Conservation (phyloP, 2,329 filamentous ascomycete genomes). For the Penicillium paneum region DNA sequence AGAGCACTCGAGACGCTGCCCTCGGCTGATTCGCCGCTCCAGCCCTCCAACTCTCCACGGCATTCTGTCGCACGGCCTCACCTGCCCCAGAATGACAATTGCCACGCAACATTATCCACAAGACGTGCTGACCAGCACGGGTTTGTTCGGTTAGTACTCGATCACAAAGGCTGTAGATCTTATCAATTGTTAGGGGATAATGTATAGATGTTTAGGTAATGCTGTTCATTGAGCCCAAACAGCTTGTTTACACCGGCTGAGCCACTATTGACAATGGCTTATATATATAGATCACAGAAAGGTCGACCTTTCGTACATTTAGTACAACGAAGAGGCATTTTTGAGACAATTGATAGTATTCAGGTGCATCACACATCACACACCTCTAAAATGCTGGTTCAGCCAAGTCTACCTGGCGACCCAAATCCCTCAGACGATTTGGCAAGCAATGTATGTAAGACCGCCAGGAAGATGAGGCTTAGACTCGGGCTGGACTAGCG, state of each 20-base stretch:
- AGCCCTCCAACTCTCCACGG: slow-evolving; percentile 1
- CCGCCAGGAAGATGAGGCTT: not conserved
- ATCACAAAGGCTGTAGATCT: not conserved
- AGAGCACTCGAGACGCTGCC: slow-evolving; percentile 26
- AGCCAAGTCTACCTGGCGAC: not conserved
- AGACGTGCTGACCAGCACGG: not conserved
- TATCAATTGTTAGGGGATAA: not conserved
- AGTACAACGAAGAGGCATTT: not conserved
- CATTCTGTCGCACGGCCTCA: slow-evolving; percentile 7
- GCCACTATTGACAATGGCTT: not conserved
- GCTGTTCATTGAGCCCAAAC: not conserved
- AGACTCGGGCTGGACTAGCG: not conserved
- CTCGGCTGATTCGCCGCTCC: slow-evolving; percentile 20
- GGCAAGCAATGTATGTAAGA: not conserved
- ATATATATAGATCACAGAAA: not conserved
- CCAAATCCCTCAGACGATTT: not conserved
- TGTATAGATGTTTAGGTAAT: not conserved
- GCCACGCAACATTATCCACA: not conserved
- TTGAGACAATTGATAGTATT: not conserved
- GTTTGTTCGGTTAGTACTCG: not conserved
- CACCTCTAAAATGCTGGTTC: not conserved
- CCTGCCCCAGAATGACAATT: not conserved
- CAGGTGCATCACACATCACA: not conserved
- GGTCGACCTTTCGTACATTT: not conserved
- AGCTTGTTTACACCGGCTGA: not conserved